Evolutionary conservation across 768 basidiomycete species (phyloP), one percentile per base, ranked within the genome.

Genomic region (Podaxis sp.): DNA sequence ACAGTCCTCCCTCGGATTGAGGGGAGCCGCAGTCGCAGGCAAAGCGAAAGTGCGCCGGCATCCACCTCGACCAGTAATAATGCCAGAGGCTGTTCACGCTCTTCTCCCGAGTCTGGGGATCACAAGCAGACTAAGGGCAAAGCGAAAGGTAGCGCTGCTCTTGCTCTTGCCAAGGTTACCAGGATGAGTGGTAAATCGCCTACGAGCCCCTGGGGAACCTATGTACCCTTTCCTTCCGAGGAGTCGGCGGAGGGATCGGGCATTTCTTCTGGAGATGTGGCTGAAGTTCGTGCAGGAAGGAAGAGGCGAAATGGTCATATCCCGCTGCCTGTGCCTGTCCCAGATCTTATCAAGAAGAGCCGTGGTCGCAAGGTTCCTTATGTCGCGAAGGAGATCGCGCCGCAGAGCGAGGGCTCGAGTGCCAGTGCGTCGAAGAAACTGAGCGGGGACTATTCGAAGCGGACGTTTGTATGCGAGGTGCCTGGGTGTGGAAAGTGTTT

Each of bases 401-500:
- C 40, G 29, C 46, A 50, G 33, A 54, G 55, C 13, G 55, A 57
- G 17, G 38, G 51, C 13, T 46, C 8, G 61, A 67, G 57, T 40
- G 33, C 43, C 15, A 54, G 46, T n/a, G 37, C 51, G 55, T 12
- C 36, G 63, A 64, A 17, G 66, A 60, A 63, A 61, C 60, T 64
- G 55, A 53, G 63, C 22, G 57, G 58, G 1, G 68, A 69, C 13
- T 64, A 61, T 13, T 69, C 68, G n/a, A 67, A 75, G 66, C 76
- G 89, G 53, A 78, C 81, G 29, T 89, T 86, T 71, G 78, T 83
- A 63, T 94, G 92, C 71, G 77, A 79, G 19, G 89, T 90, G 0
- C 76, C 82, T 0, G 90, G 84, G 0, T 94, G 93, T 67, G 85
- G 85, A 17, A 93, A 93, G 76, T 86, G 87, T 61, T 95, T 95